Base-by-base conservation (phyloP, 495 filamentous ascomycete genomes). In the Mytilinidion resinicola region DNA sequence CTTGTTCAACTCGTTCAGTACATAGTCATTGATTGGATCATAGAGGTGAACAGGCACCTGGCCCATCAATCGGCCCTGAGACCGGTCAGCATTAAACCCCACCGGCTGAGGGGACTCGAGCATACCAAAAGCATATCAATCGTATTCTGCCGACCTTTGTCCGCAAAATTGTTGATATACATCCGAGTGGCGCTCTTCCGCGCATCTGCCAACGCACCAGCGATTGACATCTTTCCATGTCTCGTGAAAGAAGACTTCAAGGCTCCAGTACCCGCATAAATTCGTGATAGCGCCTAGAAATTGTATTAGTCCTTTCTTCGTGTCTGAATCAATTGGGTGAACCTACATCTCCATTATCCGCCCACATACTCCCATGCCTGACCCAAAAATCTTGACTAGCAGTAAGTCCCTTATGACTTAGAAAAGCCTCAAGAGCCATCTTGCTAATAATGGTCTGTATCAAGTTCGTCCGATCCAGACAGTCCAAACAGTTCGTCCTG, bases 101-200 rank as follows among this genome's bases (percentile, higher is more conserved):
- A 11, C 1, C 15, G 21, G 25, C 15, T n/a, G 4, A 30, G 19
- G 9, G 14, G 21, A 6, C 9, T 20, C 14, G 15, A 8, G 91
- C 92, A 9, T n/a, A 49, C 46, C 25, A 97, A 74, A 20, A 98
- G 78, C 62, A 92, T 83, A 70, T 98, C 93, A 47, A 98, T 96
- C 4, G 90, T 97, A 59, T 88, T 91, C 68, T 98, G 93, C 52
- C 90, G 80, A 14, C 85, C 86, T 64, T 96, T 96, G 68, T 98
- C 93, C 1, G 89, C 82, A 64, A 98, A 98, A 65, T 96, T 98
- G 68, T 97, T 98, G 70, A 96, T 89, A 70, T 96, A 97, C 52
- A 96, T 78, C 35, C 93, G 80, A 20, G 91, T 91, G 6, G 91
- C 92, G 66, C 89, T 95, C 73, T 98, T 98, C 33, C 95, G 83